Conservation (phyloP, 345 rosid species). For the Pistacia atlantica region DNA sequence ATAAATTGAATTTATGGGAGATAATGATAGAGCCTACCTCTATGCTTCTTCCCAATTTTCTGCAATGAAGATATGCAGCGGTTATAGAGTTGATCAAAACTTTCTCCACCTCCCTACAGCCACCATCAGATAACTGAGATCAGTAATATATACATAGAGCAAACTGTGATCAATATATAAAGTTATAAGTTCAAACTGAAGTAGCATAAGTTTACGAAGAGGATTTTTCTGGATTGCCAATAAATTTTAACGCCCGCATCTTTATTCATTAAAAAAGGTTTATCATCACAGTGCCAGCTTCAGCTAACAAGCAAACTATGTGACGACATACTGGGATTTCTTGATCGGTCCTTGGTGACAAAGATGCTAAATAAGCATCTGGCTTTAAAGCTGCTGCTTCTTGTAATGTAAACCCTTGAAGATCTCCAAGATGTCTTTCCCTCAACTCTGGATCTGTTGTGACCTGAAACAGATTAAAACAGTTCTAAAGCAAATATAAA, state of each 20-base stretch:
- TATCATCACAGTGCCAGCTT: background rate
- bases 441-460: conserved; percentile 20
- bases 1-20: background rate
- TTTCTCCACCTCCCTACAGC: conserved; percentile 25
- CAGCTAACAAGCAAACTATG: background rate
- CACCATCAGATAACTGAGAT: background rate
- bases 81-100: conserved; percentile 17
- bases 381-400: conserved; percentile 15
- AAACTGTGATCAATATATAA: background rate
- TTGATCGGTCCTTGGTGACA: conserved; percentile 1
- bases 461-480: conserved; percentile 10
- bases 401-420: conserved; percentile 10
- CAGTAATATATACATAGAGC: background rate
- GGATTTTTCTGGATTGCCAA: no score
- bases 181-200: background rate
- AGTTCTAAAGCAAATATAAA: no score
- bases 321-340: conserved; percentile 13
- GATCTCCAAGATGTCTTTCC: conserved; percentile 24
- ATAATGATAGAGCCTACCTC: background rate
- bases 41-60: conserved; percentile 19
- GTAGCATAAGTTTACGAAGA: background rate
- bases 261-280: no score
- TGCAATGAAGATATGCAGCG: conserved; percentile 18
- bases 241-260: no score
- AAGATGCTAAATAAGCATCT: conserved; percentile 17